A percentile compares a stretch with the other conserved stretches of the same genome.
Conservation (phyloP, 495 filamentous ascomycete species). For the Chaetomium cochliodes region DNA sequence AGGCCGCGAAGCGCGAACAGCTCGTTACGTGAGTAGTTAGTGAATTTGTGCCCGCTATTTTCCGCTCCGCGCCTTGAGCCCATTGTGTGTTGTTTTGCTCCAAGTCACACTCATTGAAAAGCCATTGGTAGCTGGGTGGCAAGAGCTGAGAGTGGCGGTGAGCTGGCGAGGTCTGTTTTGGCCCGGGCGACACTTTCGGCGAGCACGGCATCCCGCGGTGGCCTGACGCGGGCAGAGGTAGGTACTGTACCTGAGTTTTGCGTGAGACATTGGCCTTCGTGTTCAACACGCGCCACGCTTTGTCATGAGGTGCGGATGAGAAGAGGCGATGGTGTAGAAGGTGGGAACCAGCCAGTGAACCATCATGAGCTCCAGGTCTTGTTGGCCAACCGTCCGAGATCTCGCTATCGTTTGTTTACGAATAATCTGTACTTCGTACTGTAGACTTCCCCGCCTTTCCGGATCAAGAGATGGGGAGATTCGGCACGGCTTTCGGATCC, state of each 20-base stretch:
- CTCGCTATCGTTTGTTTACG: neutral
- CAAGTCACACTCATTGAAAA: neutral
- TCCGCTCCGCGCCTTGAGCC: too few relatives aligned
- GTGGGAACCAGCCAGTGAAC: neutral
- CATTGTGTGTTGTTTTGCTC: too few relatives aligned
- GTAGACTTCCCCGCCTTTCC: neutral
- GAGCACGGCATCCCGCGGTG: neutral
- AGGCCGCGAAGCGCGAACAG: neutral
- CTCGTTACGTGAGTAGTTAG: too few relatives aligned
- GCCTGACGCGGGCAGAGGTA: neutral
- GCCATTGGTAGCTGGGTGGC: neutral
- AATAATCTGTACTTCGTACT: too few relatives aligned
- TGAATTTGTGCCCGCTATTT: too few relatives aligned
- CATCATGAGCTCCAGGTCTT: neutral
- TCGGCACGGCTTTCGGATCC: neutral
- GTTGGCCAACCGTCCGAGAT: neutral
- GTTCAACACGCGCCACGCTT: neutral
- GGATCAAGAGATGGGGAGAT: neutral
- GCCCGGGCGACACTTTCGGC: neutral
- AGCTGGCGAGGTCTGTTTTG: neutral
- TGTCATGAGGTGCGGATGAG: neutral
- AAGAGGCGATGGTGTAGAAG: neutral
- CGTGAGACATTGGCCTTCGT: neutral
- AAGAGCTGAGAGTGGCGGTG: constrained; percentile 1
- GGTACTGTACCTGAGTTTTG: neutral